phyloP scores from a whole-genome alignment of 2,329 filamentous ascomycete species.

The Trichoderma koningii region DNA sequence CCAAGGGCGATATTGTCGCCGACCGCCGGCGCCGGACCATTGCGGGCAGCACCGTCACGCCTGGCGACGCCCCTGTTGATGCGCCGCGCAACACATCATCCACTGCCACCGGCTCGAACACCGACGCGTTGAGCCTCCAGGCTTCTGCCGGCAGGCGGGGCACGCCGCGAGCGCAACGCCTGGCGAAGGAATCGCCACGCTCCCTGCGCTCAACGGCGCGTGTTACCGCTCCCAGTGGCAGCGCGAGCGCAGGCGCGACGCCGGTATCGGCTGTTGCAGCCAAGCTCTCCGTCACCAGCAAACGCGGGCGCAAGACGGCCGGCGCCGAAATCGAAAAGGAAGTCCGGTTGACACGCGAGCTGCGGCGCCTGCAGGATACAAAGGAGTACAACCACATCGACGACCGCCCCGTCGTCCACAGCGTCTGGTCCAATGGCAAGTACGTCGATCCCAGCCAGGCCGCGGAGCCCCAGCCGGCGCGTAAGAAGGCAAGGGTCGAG shows the following conservation, averaged over 20 bases:
- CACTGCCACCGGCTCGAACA: slow-evolving; percentile 32
- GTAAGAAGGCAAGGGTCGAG: slow-evolving; percentile 35
- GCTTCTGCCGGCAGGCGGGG: slow-evolving; percentile 46
- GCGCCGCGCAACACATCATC: slow-evolving; percentile 28
- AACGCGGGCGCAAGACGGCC: slow-evolving; percentile 57
- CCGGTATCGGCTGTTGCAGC: slow-evolving; percentile 48
- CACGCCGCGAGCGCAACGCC: slow-evolving; percentile 40
- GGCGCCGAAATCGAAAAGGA: slow-evolving; percentile 44
- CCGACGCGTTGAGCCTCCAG: slow-evolving; percentile 51
- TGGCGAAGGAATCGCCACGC: slow-evolving; percentile 38
- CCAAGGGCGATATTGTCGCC: slow-evolving; percentile 52
- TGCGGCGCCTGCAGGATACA: slow-evolving; percentile 62
- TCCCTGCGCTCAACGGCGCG: slow-evolving; percentile 49
- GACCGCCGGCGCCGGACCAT: slow-evolving; percentile 51
- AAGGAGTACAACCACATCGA: slow-evolving; percentile 64
- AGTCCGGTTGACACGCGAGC: slow-evolving; percentile 55
- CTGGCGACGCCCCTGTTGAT: slow-evolving; percentile 32
- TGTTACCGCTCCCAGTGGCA: slow-evolving; percentile 40
- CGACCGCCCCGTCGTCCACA: slow-evolving; percentile 57
- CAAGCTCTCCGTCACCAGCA: slow-evolving; percentile 59
- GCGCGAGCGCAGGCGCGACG: slow-evolving; percentile 21
- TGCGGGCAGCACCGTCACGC: slow-evolving; percentile 44
- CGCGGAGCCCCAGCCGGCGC: slow-evolving; percentile 40
- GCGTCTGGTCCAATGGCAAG: slow-evolving; percentile 67
- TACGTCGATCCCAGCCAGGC: slow-evolving; percentile 52